Percentiles rank a stretch among this genome's conserved stretches.
Evolutionary conservation across 2,329 filamentous ascomycete genomes (phyloP).

Genomic region (Aspergillus sp.): DNA sequence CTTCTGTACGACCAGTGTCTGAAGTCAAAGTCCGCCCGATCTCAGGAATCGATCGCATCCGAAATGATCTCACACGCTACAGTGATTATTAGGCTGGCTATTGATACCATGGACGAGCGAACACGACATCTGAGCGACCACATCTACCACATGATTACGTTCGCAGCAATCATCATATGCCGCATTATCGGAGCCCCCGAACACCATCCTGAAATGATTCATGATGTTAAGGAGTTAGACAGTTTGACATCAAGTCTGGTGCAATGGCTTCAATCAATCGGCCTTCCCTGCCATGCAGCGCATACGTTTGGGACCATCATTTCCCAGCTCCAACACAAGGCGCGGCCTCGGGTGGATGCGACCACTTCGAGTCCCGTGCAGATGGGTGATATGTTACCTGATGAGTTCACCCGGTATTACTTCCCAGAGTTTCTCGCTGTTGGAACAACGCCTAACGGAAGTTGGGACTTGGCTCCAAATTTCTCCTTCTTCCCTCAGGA

Average conservation of each 20-base stretch:
- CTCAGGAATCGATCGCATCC: conserved; percentile 35
- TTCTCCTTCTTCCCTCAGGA: conserved; percentile 14
- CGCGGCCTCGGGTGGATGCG: conserved; percentile 27
- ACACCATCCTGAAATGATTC: conserved; percentile 26
- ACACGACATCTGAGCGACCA: conserved; percentile 48
- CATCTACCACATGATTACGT: conserved; percentile 50
- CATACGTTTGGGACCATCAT: conserved; percentile 43
- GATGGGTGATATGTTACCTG: conserved; percentile 10
- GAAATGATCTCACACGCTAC: conserved; percentile 46
- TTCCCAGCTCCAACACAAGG: conserved; percentile 29
- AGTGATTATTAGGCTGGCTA: conserved; percentile 42
- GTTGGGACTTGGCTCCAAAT: conserved; percentile 31
- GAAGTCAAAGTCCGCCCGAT: conserved; percentile 37
- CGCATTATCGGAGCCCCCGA: conserved; percentile 41
- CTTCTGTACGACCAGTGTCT: conserved; percentile 39
- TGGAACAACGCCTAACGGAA: conserved; percentile 25
- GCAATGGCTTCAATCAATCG: conserved; percentile 43
- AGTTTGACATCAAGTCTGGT: conserved; percentile 34
- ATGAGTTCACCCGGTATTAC: conserved; percentile 26
- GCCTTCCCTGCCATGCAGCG: conserved; percentile 43
- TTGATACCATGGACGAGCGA: conserved; percentile 46
- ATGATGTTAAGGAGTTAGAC: conserved; percentile 37
- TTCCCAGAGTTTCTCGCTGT: conserved; percentile 34
- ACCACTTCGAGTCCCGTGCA: background rate
- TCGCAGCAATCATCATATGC: conserved; percentile 35